Percentiles rank a stretch among this genome's conserved stretches.
Conservation (phyloP, 2,329 filamentous ascomycete genomes). For the Penicillium psychrosexuale region DNA sequence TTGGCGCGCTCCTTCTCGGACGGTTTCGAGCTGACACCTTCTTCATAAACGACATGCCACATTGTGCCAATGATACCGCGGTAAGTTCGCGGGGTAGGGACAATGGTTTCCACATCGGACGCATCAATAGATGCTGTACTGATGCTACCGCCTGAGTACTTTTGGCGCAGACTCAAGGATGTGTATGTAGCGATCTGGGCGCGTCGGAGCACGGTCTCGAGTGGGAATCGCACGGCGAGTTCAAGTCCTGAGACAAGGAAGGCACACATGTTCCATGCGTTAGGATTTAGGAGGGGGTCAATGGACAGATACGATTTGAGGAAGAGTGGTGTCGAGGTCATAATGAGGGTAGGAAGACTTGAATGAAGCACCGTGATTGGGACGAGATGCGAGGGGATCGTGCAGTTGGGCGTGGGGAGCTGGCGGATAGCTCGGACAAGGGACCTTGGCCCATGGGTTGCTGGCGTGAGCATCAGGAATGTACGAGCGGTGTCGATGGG, state of each 20-base stretch:
- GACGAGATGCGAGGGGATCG: conserved; percentile 67
- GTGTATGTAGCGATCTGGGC: conserved; percentile 75
- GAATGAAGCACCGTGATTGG: conserved; percentile 85
- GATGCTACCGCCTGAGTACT: conserved; percentile 24
- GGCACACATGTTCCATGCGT: conserved; percentile 74
- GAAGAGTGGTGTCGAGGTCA: conserved; percentile 76
- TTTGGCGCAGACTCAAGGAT: conserved; percentile 49
- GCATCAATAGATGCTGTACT: conserved; percentile 22
- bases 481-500: conserved; percentile 90
- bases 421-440: conserved; percentile 73
- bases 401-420: conserved; percentile 67
- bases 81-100: conserved; percentile 73
- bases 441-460: conserved; percentile 69
- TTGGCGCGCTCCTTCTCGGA: conserved; percentile 47
- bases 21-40: conserved; percentile 56
- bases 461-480: conserved; percentile 77
- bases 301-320: conserved; percentile 81
- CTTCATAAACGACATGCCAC: conserved; percentile 79
- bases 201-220: conserved; percentile 87
- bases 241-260: conserved; percentile 78
- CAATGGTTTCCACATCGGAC: conserved; percentile 63
- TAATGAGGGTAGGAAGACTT: conserved; percentile 76
- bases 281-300: conserved; percentile 76
- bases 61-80: conserved; percentile 87
- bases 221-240: conserved; percentile 79